Evolutionary conservation across 1,284 basidiomycete species (phyloP), one percentile per base, ranked within the genome.

Genomic region (Peniophora sp.): DNA sequence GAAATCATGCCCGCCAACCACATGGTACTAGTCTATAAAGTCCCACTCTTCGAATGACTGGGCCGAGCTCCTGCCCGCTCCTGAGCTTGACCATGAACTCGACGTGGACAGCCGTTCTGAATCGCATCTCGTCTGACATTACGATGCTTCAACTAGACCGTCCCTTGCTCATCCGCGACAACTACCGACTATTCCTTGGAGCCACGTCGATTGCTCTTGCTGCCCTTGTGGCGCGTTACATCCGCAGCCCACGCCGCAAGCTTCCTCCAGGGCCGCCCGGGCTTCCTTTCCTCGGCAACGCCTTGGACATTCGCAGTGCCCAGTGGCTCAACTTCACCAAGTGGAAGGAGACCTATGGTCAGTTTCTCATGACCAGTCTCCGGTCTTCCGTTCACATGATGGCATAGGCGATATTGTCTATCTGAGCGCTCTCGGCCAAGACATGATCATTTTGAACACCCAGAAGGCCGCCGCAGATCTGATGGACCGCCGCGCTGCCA

Each of bases 351-450:
- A n/a, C 44, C 8, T 46, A 46, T n/a, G 44, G 44, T 46, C 6
- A 6, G n/a, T n/a, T 11, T 23, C 14, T 8, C 20, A 46, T 6
- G 20, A n/a, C 22, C 47, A 47, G n/a, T 24, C 47, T 36, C 10
- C 27, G 6, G 12, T 32, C 44, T 46, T 15, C 3, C 20, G 24
- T 11, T 27, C 3, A 24, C 44, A 24, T 24, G 3, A 14, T 3
- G 2, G 3, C 47, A 12, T 24, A 61, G 60, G 59, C 15, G 60
- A 62, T 22, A 47, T 64, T 8, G 51, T 60, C n/a, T 61, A 57
- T 32, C 44, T 63, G 15, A 54, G 20, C 22, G 55, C 55, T 1
- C 39, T 60, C 23, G 61, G 61, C 2, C 49, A 58, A 36, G 50
- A 53, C 2, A 48, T 58, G 18, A 24, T 62, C 3, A 39, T 63